A percentile compares a stretch with the other conserved stretches of the same genome.
These are phyloP conservation scores for Graphium sp. DNA, from an alignment of 2,329 filamentous ascomycete species.

Conservation along the genomic window DNA sequence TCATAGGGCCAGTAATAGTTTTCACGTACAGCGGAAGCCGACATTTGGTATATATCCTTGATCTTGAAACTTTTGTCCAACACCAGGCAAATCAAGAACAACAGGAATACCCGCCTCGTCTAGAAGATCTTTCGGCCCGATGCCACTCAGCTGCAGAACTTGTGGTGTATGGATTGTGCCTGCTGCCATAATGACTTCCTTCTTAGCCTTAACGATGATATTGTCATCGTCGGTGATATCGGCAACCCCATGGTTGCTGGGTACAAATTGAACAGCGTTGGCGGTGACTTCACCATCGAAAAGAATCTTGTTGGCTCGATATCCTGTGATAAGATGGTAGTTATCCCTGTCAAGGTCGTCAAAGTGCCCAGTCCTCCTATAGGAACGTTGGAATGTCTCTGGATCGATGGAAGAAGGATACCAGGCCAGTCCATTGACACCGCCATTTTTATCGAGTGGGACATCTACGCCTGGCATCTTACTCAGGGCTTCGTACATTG, in stretches of 20 bases:
- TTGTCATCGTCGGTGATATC: too few relatives aligned
- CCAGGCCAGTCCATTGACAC: constrained; percentile 11
- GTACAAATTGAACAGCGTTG: constrained; percentile 12
- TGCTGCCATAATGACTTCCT: constrained; percentile 23
- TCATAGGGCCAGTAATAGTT: too few relatives aligned
- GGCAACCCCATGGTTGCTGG: too few relatives aligned
- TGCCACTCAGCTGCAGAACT: constrained; percentile 22
- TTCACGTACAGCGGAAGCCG: constrained; percentile 8
- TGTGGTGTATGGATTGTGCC: constrained; percentile 24
- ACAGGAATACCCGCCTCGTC: constrained; percentile 26
- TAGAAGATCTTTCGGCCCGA: constrained; percentile 18
- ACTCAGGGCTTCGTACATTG: constrained; percentile 9
- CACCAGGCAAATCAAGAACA: constrained; percentile 38
- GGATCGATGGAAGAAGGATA: constrained; percentile 11
- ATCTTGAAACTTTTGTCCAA: constrained; percentile 43
- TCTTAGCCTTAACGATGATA: constrained; percentile 7
- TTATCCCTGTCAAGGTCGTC: constrained; percentile 10
- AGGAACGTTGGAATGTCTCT: constrained; percentile 8
- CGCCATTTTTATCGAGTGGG: constrained; percentile 9
- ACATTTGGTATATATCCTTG: constrained; percentile 13
- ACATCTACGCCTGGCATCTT: constrained; percentile 10
- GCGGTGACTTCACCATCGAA: constrained; percentile 9
- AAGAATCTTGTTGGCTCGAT: constrained; percentile 9
- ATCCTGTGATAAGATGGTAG: constrained; percentile 10
- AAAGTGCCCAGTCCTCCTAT: constrained; percentile 11